Conservation (phyloP, 805 yeast species). For the Spathaspora boniae region DNA sequence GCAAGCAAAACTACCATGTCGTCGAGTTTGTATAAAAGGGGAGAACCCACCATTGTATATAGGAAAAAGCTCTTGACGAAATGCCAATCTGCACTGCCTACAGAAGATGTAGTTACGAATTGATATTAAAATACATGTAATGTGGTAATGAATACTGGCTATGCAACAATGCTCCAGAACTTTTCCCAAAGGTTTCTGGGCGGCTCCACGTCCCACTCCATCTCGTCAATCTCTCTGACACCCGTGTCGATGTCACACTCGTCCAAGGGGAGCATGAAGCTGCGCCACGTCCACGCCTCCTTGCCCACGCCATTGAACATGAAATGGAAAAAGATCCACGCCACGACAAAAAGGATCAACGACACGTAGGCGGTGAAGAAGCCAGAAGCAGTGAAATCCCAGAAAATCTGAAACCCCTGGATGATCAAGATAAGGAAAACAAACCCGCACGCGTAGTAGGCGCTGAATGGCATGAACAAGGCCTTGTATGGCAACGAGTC, state of each 20-base stretch:
- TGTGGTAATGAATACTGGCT: too few species aligned
- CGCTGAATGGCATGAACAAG: constrained; percentile 59
- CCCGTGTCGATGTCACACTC: constrained; percentile 72
- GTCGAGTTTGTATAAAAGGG: constrained; percentile 38
- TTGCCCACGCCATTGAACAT: constrained; percentile 42
- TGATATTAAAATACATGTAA: too few species aligned
- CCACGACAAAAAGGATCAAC: constrained; percentile 51
- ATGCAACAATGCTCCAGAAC: constrained; percentile 43
- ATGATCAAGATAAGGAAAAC: constrained; percentile 57
- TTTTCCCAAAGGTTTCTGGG: constrained; percentile 54
- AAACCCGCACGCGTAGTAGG: constrained; percentile 58
- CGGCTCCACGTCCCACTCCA: constrained; percentile 53
- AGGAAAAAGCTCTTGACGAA: too few species aligned
- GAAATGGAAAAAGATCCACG: constrained; percentile 55
- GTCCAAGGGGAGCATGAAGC: constrained; percentile 40
- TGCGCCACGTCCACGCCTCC: constrained; percentile 27
- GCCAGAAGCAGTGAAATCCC: constrained; percentile 46
- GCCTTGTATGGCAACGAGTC: constrained; percentile 75
- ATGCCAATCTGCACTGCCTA: too few species aligned
- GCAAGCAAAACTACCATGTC: constrained; percentile 65
- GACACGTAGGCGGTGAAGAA: constrained; percentile 76
- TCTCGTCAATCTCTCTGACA: constrained; percentile 58
- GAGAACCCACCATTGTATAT: constrained; percentile 1
- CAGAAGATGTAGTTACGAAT: too few species aligned
- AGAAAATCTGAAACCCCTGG: constrained; percentile 70